phyloP scores from a whole-genome alignment of 306 rosid species.

The Pueraria montana region DNA sequence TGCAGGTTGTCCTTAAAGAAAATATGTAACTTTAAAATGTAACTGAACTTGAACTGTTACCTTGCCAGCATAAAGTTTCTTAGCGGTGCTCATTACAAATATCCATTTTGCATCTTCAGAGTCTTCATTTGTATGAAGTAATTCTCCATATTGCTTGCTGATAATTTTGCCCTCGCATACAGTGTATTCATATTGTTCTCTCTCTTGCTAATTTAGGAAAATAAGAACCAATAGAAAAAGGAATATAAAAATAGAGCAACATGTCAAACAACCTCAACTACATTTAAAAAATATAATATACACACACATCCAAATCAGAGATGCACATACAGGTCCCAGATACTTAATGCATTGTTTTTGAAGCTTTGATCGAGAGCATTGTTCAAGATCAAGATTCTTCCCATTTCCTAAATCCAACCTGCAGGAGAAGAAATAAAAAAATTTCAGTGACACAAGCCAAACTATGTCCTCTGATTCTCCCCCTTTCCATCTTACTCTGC shows the following conservation, averaged over 20 bases:
- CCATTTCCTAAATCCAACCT: constrained; percentile 35
- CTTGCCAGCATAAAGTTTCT: constrained; percentile 86
- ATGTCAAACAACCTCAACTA: constrained; percentile 25
- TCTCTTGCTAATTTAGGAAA: constrained; percentile 72
- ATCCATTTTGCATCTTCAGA: constrained; percentile 78
- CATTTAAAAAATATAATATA: background rate
- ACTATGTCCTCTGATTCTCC: background rate
- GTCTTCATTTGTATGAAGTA: constrained; percentile 65
- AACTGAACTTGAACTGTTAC: constrained; percentile 56
- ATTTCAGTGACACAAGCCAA: background rate
- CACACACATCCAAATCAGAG: background rate
- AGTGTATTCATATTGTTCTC: constrained; percentile 70
- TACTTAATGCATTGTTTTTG: constrained; percentile 22
- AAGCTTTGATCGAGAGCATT: constrained; percentile 27
- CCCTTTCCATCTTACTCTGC: background rate
- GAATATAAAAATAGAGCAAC: background rate
- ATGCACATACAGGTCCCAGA: constrained; percentile 22
- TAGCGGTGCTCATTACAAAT: constrained; percentile 90
- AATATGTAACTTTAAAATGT: background rate
- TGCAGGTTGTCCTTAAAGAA: background rate
- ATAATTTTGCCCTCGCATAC: constrained; percentile 68
- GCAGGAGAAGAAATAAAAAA: background rate
- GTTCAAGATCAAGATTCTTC: constrained; percentile 26
- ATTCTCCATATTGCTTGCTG: constrained; percentile 66
- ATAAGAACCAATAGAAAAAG: background rate